These are phyloP conservation scores for Aspergillus affinis DNA, from an alignment of 495 filamentous ascomycete genomes.

Conservation along the genomic window DNA sequence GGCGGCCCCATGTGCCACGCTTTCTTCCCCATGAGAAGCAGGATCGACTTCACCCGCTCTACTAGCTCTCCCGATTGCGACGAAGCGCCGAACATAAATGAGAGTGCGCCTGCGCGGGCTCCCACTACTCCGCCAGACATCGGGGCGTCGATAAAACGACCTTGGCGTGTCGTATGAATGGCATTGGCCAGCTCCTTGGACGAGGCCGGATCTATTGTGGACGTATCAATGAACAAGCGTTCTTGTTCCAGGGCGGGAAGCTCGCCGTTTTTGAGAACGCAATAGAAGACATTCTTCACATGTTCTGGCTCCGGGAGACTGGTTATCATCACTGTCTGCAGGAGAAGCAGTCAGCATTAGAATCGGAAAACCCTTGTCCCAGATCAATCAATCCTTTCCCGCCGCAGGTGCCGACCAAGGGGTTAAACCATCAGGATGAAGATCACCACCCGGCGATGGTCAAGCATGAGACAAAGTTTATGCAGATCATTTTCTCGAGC, in stretches of 20 bases:
- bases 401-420: not conserved
- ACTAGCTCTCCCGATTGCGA: conserved; percentile 49
- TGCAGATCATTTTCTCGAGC: not conserved
- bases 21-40: conserved; percentile 78
- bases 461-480: conserved; percentile 4
- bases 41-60: conserved; percentile 57
- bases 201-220: conserved; percentile 81
- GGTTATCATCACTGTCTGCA: conserved; percentile 72
- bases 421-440: not conserved
- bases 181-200: conserved; percentile 65
- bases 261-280: conserved; percentile 54
- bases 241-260: conserved; percentile 43
- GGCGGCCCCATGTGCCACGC: conserved; percentile 79
- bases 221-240: conserved; percentile 76
- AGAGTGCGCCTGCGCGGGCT: conserved; percentile 69
- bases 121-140: conserved; percentile 89
- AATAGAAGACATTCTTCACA: conserved; percentile 69
- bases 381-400: not conserved
- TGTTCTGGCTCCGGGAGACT: conserved; percentile 80
- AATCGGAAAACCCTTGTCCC: not conserved
- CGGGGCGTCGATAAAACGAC: conserved; percentile 74
- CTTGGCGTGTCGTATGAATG: conserved; percentile 54
- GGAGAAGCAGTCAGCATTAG: conserved; percentile 14
- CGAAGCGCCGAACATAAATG: conserved; percentile 83
- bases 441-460: not conserved